A percentile compares a stretch with the other conserved stretches of the same genome.
These are phyloP conservation scores for Aspergillus olivimuriae DNA, from an alignment of 495 filamentous ascomycete species.

Conservation along the genomic window DNA sequence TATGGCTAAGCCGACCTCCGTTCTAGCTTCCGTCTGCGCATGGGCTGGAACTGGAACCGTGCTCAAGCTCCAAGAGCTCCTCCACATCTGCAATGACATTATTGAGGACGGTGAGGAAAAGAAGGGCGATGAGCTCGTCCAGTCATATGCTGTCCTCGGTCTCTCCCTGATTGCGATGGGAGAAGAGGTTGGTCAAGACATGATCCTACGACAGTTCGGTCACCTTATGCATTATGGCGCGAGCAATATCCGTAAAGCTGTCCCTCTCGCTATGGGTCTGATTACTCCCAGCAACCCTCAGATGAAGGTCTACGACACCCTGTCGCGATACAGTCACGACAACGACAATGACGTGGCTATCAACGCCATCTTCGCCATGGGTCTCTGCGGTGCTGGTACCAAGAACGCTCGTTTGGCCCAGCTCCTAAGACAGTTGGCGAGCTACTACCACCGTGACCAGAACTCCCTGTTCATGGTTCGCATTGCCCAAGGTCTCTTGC, in stretches of 20 bases:
- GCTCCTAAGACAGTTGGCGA: conserved; percentile 86
- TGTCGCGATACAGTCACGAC: conserved; percentile 98
- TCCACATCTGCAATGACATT: conserved; percentile 96
- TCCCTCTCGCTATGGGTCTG: conserved; percentile 95
- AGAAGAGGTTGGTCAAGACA: conserved; percentile 96
- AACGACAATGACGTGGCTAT: conserved; percentile 98
- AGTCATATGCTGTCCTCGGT: conserved; percentile 93
- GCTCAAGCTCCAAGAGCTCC: conserved; percentile 88
- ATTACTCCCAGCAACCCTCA: conserved; percentile 96
- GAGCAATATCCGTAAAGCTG: conserved; percentile 90
- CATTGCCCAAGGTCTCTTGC: conserved; percentile 92
- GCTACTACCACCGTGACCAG: conserved; percentile 95
- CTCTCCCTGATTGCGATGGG: conserved; percentile 95
- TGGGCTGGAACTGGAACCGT: conserved; percentile 98
- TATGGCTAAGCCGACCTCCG: conserved; percentile 82
- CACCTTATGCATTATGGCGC: conserved; percentile 99
- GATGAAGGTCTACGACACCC: conserved; percentile 99
- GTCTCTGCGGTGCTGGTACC: conserved; percentile 89
- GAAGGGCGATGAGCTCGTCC: conserved; percentile 87
- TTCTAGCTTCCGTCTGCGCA: conserved; percentile 90
- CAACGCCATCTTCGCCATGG: conserved; percentile 99
- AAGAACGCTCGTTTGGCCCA: conserved; percentile 97
- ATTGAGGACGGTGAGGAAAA: conserved; percentile 90
- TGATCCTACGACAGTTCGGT: conserved; percentile 95
- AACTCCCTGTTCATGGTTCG: conserved; percentile 98